A percentile compares a stretch with the other conserved stretches of the same genome.
phyloP scores from a whole-genome alignment of 768 basidiomycete species.

The Phlegmacium glaucopus region DNA sequence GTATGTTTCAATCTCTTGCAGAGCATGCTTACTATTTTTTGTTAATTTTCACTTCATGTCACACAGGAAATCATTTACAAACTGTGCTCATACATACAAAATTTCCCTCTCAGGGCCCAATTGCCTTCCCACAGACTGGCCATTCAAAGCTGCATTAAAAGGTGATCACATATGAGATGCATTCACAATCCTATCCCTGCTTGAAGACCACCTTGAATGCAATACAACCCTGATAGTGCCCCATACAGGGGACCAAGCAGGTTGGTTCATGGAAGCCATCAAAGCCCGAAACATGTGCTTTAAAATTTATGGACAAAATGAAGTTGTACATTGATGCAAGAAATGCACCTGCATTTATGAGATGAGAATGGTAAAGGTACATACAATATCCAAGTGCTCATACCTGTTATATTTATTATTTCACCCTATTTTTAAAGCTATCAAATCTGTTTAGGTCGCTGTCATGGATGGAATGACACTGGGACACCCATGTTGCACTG shows the following conservation, averaged over 20 bases:
- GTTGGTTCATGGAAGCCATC: too few species aligned
- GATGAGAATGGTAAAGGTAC: neutral
- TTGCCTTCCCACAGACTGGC: neutral
- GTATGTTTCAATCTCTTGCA: neutral
- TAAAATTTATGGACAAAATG: too few species aligned
- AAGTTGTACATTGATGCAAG: neutral
- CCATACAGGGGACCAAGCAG: too few species aligned
- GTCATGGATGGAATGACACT: neutral
- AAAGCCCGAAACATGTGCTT: too few species aligned
- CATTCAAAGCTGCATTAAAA: neutral
- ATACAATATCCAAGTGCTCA: neutral
- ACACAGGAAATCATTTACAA: conserved; percentile 7
- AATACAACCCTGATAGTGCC: too few species aligned
- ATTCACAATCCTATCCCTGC: too few species aligned
- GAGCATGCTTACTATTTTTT: too few species aligned
- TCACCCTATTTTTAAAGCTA: too few species aligned
- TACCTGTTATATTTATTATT: neutral
- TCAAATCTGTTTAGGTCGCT: neutral
- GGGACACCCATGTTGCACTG: neutral
- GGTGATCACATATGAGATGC: too few species aligned
- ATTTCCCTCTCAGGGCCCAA: neutral
- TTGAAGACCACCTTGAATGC: too few species aligned
- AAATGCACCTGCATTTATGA: neutral
- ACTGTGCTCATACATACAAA: conserved; percentile 7
- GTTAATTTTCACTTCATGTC: too few species aligned